Evolutionary conservation across 495 filamentous ascomycete genomes (phyloP).

Genomic region (Annulohypoxylon maeteangense): DNA sequence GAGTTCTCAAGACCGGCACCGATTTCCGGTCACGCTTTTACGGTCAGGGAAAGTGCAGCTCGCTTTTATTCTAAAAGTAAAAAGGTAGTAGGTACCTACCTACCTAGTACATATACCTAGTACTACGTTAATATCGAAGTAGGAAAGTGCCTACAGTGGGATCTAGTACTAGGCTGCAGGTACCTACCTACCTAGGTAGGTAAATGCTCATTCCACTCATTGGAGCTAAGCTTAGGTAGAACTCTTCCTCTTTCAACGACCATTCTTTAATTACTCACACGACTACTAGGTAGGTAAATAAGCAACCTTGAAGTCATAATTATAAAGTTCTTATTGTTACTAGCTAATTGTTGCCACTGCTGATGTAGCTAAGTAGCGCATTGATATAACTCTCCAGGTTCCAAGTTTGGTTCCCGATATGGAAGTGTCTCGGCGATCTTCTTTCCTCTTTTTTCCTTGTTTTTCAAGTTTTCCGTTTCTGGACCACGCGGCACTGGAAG

Average conservation of each 20-base stretch:
- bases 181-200: too few species aligned
- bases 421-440: constrained; percentile 26
- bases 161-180: too few species aligned
- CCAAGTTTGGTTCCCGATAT: constrained; percentile 19
- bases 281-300: background rate
- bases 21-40: constrained; percentile 15
- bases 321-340: background rate
- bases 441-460: constrained; percentile 16
- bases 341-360: constrained; percentile 35
- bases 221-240: too few species aligned
- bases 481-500: constrained; percentile 12
- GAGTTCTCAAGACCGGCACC: constrained; percentile 28
- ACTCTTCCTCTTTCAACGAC: background rate
- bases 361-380: constrained; percentile 27
- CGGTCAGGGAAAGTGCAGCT: background rate
- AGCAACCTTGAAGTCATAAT: background rate
- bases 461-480: constrained; percentile 24
- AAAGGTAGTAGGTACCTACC: too few species aligned
- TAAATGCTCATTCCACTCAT: too few species aligned
- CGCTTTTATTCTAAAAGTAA: background rate
- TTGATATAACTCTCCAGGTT: constrained; percentile 23
- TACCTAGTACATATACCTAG: too few species aligned
- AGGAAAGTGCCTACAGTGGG: too few species aligned
- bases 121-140: background rate
- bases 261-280: background rate